Conservation (phyloP, 1,139 yeast genomes). For the Sugiyamaella castrensis region DNA sequence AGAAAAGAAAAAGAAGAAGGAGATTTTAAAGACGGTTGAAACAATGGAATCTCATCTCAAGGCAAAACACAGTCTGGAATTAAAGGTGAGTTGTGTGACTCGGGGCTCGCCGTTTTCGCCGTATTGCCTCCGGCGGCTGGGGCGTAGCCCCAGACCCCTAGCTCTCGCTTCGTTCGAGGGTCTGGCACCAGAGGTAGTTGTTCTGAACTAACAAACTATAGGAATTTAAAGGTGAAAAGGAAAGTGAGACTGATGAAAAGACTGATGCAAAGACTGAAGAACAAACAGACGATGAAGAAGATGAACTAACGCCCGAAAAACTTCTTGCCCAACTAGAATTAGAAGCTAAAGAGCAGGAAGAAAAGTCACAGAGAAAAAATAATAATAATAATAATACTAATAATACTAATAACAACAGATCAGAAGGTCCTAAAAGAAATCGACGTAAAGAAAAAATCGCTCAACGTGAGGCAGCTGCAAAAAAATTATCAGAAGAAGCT, state of each 20-base stretch:
- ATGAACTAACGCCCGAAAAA: constrained; percentile 57
- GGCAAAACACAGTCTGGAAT: constrained; percentile 43
- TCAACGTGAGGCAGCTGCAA: constrained; percentile 67
- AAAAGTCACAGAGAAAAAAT: constrained; percentile 16
- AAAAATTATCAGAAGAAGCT: constrained; percentile 64
- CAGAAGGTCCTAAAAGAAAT: constrained; percentile 52
- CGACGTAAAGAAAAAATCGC: constrained; percentile 83
- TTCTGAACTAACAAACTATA: neutral
- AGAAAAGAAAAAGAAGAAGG: constrained; percentile 57
- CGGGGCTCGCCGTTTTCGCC: too few relatives aligned
- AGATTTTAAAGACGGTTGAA: constrained; percentile 52
- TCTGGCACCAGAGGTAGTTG: too few relatives aligned
- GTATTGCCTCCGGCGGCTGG: too few relatives aligned
- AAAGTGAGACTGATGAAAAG: neutral
- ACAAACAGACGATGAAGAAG: constrained; percentile 30
- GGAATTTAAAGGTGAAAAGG: constrained; percentile 1
- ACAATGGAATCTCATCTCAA: constrained; percentile 57
- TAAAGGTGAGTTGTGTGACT: constrained; percentile 10
- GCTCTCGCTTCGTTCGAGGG: too few relatives aligned
- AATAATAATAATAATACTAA: constrained; percentile 6
- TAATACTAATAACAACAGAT: neutral
- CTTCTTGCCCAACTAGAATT: constrained; percentile 55
- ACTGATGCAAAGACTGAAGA: constrained; percentile 4
- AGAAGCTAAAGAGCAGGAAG: constrained; percentile 29
- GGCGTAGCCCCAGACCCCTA: too few relatives aligned